phyloP scores from a whole-genome alignment of 139 green algal genomes.

The Ettlia oleoabundans region DNA sequence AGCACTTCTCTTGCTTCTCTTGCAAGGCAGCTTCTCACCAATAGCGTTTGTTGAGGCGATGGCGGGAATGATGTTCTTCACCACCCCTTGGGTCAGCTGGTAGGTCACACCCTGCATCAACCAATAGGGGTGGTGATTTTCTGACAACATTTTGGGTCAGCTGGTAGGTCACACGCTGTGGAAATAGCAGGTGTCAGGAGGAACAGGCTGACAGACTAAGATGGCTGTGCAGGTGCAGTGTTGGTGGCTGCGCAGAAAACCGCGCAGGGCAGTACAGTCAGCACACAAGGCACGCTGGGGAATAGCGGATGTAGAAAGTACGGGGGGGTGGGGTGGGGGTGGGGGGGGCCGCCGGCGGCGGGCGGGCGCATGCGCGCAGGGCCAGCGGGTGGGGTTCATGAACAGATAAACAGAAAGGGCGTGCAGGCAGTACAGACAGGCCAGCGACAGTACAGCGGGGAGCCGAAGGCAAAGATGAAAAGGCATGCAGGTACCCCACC shows the following conservation, averaged over 20 bases:
- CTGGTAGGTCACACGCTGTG: constrained; percentile 88
- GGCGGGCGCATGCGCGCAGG: too few species aligned
- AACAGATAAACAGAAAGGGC: too few species aligned
- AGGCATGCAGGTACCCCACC: constrained; percentile 61
- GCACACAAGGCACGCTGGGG: too few species aligned
- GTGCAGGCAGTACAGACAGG: too few species aligned
- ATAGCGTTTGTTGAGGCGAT: constrained; percentile 99
- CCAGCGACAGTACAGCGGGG: neutral
- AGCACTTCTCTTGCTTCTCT: neutral
- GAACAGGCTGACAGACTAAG: too few species aligned
- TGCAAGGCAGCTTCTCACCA: neutral
- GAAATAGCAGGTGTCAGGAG: too few species aligned
- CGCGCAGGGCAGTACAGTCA: too few species aligned
- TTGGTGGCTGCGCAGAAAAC: too few species aligned
- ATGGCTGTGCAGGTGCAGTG: too few species aligned
- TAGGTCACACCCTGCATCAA: constrained; percentile 79
- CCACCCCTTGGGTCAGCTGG: constrained; percentile 92
- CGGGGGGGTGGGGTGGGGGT: neutral
- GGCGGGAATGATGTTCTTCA: constrained; percentile 99
- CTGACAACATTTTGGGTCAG: constrained; percentile 97
- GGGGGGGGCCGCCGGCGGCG: too few species aligned
- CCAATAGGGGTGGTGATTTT: constrained; percentile 99
- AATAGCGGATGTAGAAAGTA: neutral
- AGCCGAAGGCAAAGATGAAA: too few species aligned
- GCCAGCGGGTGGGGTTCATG: too few species aligned